Evolutionary conservation across 805 yeast species (phyloP).

Genomic region (Allodekkera sacchari): DNA sequence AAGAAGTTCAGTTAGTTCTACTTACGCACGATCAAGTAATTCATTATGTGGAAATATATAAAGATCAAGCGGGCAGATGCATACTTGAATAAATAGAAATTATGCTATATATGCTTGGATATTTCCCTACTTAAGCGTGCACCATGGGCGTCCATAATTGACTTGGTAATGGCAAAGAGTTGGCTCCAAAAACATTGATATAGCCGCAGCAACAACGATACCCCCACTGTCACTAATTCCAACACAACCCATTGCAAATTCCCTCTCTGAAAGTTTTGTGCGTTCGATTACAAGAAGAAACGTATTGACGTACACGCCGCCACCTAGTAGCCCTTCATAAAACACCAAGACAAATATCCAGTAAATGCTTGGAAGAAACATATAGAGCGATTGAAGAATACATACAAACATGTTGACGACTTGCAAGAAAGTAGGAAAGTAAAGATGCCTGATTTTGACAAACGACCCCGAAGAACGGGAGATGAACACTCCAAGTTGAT

Average conservation of each 20-base stretch:
- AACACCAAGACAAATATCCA: conserved; percentile 54
- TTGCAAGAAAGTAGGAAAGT: conserved; percentile 62
- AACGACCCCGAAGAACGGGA: conserved; percentile 77
- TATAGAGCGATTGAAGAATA: conserved; percentile 55
- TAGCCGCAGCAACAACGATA: conserved; percentile 67
- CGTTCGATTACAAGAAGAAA: conserved; percentile 68
- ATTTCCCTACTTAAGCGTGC: conserved; percentile 29
- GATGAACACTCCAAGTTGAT: conserved; percentile 87
- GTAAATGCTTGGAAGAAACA: conserved; percentile 53
- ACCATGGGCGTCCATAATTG: conserved; percentile 70
- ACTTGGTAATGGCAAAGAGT: conserved; percentile 66
- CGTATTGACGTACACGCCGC: conserved; percentile 84
- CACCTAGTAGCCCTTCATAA: conserved; percentile 89
- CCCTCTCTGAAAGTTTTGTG: conserved; percentile 43
- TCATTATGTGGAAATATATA: no score
- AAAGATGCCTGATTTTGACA: conserved; percentile 49
- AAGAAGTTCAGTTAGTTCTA: no score
- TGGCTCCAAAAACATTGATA: conserved; percentile 71
- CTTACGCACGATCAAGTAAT: no score
- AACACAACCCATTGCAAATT: conserved; percentile 76
- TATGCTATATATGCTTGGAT: no score
- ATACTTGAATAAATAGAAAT: no score
- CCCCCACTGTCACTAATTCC: conserved; percentile 84
- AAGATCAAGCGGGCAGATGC: no score
- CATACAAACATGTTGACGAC: conserved; percentile 50